Percentiles rank a stretch among this genome's conserved stretches.
These are phyloP conservation scores for Russula sp. DNA, from an alignment of 768 basidiomycete genomes.

Conservation along the genomic window DNA sequence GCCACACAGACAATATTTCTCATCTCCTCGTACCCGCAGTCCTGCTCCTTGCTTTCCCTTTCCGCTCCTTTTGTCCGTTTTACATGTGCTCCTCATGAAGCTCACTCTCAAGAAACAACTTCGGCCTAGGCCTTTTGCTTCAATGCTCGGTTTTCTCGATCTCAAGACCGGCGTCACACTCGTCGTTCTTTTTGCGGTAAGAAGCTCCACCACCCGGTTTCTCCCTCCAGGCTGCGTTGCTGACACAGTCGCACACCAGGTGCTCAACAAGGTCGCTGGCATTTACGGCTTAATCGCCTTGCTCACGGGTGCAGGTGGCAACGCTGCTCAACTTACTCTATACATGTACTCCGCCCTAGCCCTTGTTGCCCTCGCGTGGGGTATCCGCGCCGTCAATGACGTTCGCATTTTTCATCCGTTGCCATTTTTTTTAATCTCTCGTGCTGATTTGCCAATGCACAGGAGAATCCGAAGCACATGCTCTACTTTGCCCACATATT, in stretches of 20 bases:
- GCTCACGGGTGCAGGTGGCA: slow-evolving; percentile 84
- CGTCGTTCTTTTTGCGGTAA: slow-evolving; percentile 80
- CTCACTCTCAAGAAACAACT: slow-evolving; percentile 78
- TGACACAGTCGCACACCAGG: slow-evolving; percentile 33
- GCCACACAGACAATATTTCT: too few relatives aligned
- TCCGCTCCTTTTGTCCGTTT: background rate
- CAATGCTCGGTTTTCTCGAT: slow-evolving; percentile 83
- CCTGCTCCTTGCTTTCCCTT: background rate
- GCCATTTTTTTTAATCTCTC: background rate
- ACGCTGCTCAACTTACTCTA: slow-evolving; percentile 84
- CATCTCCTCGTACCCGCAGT: background rate
- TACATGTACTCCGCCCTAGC: slow-evolving; percentile 89
- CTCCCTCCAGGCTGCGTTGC: background rate
- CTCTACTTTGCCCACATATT: slow-evolving; percentile 90
- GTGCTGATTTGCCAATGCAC: slow-evolving; percentile 18
- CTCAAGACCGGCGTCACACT: slow-evolving; percentile 91
- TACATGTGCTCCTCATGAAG: slow-evolving; percentile 44
- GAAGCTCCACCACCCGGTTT: slow-evolving; percentile 27
- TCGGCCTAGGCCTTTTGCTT: slow-evolving; percentile 73
- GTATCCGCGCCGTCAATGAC: slow-evolving; percentile 74
- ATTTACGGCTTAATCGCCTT: slow-evolving; percentile 93
- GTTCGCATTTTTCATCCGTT: slow-evolving; percentile 40
- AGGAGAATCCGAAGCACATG: slow-evolving; percentile 86
- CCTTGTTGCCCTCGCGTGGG: slow-evolving; percentile 79
- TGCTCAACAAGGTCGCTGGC: slow-evolving; percentile 97